Evolutionary conservation across 2,329 filamentous ascomycete species (phyloP), one percentile per base, ranked within the genome.

Genomic region (Colletotrichum plurivorum): DNA sequence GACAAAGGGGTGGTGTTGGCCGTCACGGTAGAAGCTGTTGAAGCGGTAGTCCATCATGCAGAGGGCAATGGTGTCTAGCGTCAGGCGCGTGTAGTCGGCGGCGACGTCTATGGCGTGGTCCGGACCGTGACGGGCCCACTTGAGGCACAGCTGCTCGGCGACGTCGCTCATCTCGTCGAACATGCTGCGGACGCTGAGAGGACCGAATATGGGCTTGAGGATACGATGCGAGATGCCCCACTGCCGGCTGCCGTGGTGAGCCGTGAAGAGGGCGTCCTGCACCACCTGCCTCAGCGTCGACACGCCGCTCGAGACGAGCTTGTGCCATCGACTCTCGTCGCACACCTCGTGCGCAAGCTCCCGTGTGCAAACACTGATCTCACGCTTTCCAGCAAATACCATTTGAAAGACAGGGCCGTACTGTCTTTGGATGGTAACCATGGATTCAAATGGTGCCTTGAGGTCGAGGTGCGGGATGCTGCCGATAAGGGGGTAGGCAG

Each of bases 131-230:
- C 87, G 78, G 84, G 41, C 91, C 85, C 86, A 88, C 73, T 88
- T 88, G 72, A 87, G 77, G 5, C 85, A 81, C 36, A 88, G 73
- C 67, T 89, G 86, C 1, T 80, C 79, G 13, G 84, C 82, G 63
- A 88, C 82, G 71, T 88, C 86, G 62, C 83, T 77, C 83, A 84
- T 84, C 68, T 84, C 82, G 71, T 84, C 81, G 69, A 87, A 89
- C 86, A 89, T 89, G n/a, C 78, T 78, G 36, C 87, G 84, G 73
- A 94, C 93, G 1, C 87, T 84, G 22, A 93, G 77, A 0, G 92
- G 92, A 0, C 91, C 91, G 75, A 94, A 93, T 2, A 90, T 90
- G 0, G 91, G 91, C 74, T 92, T 86, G 63, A 94, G 81, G 15
- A 90, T 80, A 18, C 89, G 82, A 74, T 93, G 88, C 25, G 92